Evolutionary conservation across 352 stramenopile genomes (phyloP).

Genomic region (Phytophthora capsici): DNA sequence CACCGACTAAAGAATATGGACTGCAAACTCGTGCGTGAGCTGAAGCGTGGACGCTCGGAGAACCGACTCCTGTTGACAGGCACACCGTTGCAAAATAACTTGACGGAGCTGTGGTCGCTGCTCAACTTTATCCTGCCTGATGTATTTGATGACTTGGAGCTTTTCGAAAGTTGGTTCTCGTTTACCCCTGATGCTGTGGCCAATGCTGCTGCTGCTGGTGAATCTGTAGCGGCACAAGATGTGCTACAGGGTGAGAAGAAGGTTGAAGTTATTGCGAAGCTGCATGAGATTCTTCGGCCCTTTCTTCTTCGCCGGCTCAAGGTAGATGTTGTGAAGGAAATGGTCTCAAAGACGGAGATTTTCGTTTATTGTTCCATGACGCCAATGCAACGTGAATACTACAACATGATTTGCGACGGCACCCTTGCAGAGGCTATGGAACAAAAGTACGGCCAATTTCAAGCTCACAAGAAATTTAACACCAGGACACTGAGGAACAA

Average conservation of each 20-base stretch:
- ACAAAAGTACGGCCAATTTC: constrained; percentile 75
- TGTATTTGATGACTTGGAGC: constrained; percentile 98
- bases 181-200: constrained; percentile 92
- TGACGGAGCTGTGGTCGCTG: constrained; percentile 98
- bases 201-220: constrained; percentile 50
- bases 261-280: constrained; percentile 94
- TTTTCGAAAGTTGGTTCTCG: constrained; percentile 99
- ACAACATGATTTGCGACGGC: constrained; percentile 92
- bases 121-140: constrained; percentile 98
- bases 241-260: constrained; percentile 94
- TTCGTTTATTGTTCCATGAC: constrained; percentile 98
- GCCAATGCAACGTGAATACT: constrained; percentile 94
- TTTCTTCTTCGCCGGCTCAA: constrained; percentile 98
- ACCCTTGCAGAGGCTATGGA: constrained; percentile 89
- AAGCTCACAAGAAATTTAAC: constrained; percentile 51
- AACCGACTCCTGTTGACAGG: constrained; percentile 96
- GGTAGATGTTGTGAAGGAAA: constrained; percentile 91
- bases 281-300: constrained; percentile 97
- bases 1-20: constrained; percentile 99
- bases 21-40: constrained; percentile 93
- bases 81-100: constrained; percentile 98
- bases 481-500: constrained; percentile 74
- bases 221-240: constrained; percentile 75
- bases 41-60: constrained; percentile 93
- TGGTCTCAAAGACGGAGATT: constrained; percentile 98